Evolutionary conservation across 192 early-diverging fungal species (phyloP).

Genomic region (Coemansia sp.): DNA sequence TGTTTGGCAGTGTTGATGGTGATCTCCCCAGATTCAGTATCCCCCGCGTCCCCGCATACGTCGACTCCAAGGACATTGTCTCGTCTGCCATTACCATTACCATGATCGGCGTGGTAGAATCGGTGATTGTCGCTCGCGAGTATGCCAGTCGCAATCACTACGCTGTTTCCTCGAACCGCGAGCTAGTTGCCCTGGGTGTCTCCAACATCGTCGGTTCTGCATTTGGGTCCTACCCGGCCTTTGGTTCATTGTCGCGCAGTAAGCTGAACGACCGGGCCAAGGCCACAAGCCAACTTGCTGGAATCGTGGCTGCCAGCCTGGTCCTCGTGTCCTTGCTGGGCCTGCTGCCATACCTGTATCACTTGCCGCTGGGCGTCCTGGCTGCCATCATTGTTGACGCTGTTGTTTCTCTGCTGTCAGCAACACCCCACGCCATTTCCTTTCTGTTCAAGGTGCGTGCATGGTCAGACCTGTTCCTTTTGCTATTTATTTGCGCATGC

Average conservation of each 20-base stretch:
- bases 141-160: constrained; percentile 92
- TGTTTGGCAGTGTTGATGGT: constrained; percentile 76
- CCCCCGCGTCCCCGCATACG: constrained; percentile 61
- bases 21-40: constrained; percentile 53
- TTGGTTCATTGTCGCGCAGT: constrained; percentile 88
- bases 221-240: constrained; percentile 76
- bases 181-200: constrained; percentile 93
- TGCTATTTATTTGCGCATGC: constrained; percentile 83
- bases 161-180: constrained; percentile 89
- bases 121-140: constrained; percentile 89
- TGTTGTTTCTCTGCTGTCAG: constrained; percentile 72
- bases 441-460: constrained; percentile 79
- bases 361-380: constrained; percentile 78
- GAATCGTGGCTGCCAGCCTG: constrained; percentile 73
- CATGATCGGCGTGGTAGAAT: constrained; percentile 97
- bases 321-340: constrained; percentile 78
- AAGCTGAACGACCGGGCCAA: constrained; percentile 91
- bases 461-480: constrained; percentile 78
- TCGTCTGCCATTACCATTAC: constrained; percentile 86
- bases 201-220: constrained; percentile 80
- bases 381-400: constrained; percentile 82
- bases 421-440: constrained; percentile 68
- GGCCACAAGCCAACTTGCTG: constrained; percentile 86
- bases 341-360: constrained; percentile 79
- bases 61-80: constrained; percentile 66